A percentile compares a stretch with the other conserved stretches of the same genome.
Conservation (phyloP, 208 protist species). For the Angomonas desouzai region DNA sequence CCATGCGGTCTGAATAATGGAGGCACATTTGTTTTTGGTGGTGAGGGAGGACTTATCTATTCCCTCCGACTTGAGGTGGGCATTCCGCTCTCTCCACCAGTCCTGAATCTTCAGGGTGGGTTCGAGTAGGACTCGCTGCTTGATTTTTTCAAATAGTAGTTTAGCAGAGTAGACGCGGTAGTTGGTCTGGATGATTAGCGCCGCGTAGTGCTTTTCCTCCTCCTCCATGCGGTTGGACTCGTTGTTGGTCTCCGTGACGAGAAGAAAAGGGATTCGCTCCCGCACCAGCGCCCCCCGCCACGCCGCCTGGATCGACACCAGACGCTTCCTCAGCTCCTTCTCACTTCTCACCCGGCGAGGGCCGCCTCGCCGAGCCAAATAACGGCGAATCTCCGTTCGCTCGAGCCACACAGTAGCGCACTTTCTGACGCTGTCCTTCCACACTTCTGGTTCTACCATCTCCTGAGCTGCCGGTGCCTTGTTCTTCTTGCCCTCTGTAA, state of each 20-base stretch:
- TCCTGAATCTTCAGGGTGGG: conserved; percentile 35
- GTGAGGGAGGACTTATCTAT: conserved; percentile 36
- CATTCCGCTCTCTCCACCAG: conserved; percentile 41
- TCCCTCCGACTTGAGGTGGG: conserved; percentile 30
- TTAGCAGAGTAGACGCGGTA: conserved; percentile 34
- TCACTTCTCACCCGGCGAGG: background rate
- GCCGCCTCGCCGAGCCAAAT: conserved; percentile 24
- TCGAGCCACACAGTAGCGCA: conserved; percentile 46
- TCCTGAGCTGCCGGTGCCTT: no score
- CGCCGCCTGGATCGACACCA: background rate
- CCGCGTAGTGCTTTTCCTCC: conserved; percentile 51
- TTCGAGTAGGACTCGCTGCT: conserved; percentile 17
- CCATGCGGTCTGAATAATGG: conserved; percentile 62
- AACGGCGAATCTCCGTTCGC: conserved; percentile 41
- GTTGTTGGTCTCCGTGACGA: background rate
- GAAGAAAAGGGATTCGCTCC: conserved; percentile 11
- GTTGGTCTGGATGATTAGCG: conserved; percentile 54
- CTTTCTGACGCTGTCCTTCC: conserved; percentile 19
- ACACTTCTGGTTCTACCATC: conserved; percentile 15
- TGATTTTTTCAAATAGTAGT: background rate
- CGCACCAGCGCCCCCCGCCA: conserved; percentile 9
- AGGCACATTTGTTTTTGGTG: conserved; percentile 28
- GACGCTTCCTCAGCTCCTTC: background rate
- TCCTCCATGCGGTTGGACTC: conserved; percentile 12
- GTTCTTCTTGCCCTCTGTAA: conserved; percentile 9